phyloP scores from a whole-genome alignment of 2,329 filamentous ascomycete genomes.

The Zopfia rhizophila region DNA sequence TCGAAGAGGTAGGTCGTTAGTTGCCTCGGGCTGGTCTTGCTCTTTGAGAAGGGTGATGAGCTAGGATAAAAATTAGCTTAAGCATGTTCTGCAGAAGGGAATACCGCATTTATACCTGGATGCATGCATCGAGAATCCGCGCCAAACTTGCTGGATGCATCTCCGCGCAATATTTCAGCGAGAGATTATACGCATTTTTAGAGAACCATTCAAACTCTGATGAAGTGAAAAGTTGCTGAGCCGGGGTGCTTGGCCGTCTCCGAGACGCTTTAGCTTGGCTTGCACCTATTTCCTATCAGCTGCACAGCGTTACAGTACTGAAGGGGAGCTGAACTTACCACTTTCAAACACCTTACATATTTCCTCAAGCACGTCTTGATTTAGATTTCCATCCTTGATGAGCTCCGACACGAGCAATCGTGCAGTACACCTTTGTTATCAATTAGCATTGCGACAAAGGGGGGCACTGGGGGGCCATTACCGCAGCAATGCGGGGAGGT shows the following conservation, averaged over 20 bases:
- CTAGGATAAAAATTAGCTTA: constrained; percentile 32
- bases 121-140: constrained; percentile 63
- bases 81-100: not conserved
- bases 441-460: constrained; percentile 16
- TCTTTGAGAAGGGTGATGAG: constrained; percentile 53
- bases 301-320: too few species aligned
- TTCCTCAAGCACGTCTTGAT: constrained; percentile 53
- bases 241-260: constrained; percentile 55
- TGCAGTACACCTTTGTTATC: constrained; percentile 53
- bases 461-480: constrained; percentile 59
- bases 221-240: constrained; percentile 63
- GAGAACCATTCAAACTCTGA: constrained; percentile 86
- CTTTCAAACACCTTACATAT: constrained; percentile 67
- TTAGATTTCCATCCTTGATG: constrained; percentile 38
- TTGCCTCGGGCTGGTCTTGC: constrained; percentile 28
- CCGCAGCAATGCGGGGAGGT: constrained; percentile 72
- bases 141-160: constrained; percentile 67
- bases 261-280: constrained; percentile 56
- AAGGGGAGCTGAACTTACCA: constrained; percentile 42
- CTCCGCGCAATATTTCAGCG: constrained; percentile 68
- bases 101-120: constrained; percentile 44
- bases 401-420: constrained; percentile 59
- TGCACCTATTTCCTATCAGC: constrained; percentile 58
- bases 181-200: constrained; percentile 82
- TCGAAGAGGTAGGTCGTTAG: constrained; percentile 66